Percentiles rank a stretch among this genome's conserved stretches.
phyloP scores from a whole-genome alignment of 139 green algal species.

The Asterochloris erici region DNA sequence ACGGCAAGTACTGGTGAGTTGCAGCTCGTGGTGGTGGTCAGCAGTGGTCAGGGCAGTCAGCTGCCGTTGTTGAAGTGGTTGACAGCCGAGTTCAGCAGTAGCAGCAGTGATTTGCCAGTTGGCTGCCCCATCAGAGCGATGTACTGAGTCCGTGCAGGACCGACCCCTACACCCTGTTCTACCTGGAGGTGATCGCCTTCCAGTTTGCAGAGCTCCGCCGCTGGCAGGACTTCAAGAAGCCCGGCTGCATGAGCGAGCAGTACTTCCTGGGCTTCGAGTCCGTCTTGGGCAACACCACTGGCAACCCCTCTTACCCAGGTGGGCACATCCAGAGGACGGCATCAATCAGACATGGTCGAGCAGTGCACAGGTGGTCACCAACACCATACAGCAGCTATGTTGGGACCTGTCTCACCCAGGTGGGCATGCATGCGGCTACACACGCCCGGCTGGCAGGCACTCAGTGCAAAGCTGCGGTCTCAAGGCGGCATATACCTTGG shows the following conservation, averaged over 20 bases:
- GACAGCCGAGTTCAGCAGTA: too few species aligned
- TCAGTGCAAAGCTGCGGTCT: too few species aligned
- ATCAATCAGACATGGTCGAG: too few species aligned
- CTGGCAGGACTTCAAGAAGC: conserved; percentile 82
- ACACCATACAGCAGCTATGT: too few species aligned
- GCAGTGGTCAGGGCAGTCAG: conserved; percentile 2
- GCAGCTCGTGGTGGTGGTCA: conserved; percentile 36
- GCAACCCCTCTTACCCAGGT: conserved; percentile 92
- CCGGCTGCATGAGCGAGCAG: conserved; percentile 89
- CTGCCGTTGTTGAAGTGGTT: too few species aligned
- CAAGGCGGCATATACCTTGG: too few species aligned
- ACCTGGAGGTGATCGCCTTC: conserved; percentile 88
- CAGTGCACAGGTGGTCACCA: too few species aligned
- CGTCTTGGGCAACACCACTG: conserved; percentile 67
- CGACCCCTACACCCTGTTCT: conserved; percentile 94
- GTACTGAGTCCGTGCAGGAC: conserved; percentile 70
- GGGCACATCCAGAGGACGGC: not conserved
- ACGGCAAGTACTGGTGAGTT: conserved; percentile 26
- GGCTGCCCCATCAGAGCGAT: too few species aligned
- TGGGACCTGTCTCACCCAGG: conserved; percentile 94
- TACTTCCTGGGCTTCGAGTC: conserved; percentile 95
- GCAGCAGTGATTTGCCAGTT: not conserved
- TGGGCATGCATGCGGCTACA: too few species aligned
- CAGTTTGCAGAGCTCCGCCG: conserved; percentile 94
- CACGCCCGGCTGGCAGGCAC: too few species aligned